Conservation (phyloP, 75 land plant genomes). For the Isoetes taiwanensis region DNA sequence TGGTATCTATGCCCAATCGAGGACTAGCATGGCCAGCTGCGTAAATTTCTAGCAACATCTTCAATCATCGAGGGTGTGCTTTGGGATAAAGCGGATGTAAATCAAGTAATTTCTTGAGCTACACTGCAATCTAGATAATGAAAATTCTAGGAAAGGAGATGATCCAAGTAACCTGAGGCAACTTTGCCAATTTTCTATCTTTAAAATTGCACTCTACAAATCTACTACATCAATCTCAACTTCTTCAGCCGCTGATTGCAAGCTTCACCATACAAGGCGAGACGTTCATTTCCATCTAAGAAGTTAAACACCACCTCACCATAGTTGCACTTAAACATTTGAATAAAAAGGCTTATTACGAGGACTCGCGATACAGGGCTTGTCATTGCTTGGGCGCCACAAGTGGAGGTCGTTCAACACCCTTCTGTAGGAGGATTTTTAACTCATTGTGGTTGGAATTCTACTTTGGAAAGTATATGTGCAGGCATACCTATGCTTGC, state of each 20-base stretch:
- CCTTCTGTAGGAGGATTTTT: no score
- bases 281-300: slow-evolving; percentile 64
- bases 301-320: slow-evolving; percentile 20
- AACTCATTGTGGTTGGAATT: no score
- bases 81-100: no score
- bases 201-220: slow-evolving; percentile 58
- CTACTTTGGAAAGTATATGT: slow-evolving; percentile 23
- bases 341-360: no score
- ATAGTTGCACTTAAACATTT: slow-evolving; percentile 12
- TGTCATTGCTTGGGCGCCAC: no score
- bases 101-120: background rate
- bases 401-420: no score
- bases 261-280: slow-evolving; percentile 59
- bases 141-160: no score
- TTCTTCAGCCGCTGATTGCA: slow-evolving; percentile 46
- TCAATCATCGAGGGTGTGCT: no score
- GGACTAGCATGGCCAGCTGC: no score
- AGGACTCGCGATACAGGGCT: no score
- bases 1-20: no score
- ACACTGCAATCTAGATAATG: background rate
- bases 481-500: slow-evolving; percentile 17
- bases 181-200: slow-evolving; percentile 45
- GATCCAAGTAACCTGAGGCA: slow-evolving; percentile 68
- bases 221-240: slow-evolving; percentile 48
- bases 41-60: no score